A percentile compares a stretch with the other conserved stretches of the same genome.
phyloP scores from a whole-genome alignment of 139 green algal genomes.

The Edaphochlamys debaryana region DNA sequence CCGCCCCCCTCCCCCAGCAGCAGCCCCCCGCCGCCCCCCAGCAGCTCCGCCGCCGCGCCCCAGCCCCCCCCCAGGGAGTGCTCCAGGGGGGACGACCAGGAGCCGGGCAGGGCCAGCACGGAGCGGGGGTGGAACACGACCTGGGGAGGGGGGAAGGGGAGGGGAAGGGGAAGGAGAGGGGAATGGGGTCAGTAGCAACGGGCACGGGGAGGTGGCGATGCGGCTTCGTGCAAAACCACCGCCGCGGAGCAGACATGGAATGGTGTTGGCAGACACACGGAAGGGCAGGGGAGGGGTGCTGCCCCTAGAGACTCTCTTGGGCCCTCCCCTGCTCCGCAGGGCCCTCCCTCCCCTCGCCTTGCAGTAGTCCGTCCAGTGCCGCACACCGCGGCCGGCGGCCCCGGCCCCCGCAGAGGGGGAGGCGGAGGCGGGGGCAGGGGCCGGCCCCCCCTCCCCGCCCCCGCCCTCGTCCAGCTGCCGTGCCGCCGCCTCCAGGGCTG shows the following conservation, averaged over 20 bases:
- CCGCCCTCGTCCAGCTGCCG: constrained; percentile 40
- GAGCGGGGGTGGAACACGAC: constrained; percentile 55
- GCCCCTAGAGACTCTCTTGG: no score
- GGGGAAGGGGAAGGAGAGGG: not conserved
- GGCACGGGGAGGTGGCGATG: not conserved
- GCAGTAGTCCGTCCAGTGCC: constrained; percentile 81
- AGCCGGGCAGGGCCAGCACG: constrained; percentile 58
- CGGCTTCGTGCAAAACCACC: no score
- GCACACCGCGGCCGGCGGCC: not conserved
- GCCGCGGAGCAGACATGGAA: no score
- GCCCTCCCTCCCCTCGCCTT: constrained; percentile 61
- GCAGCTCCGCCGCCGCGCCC: constrained; percentile 30
- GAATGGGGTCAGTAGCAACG: not conserved
- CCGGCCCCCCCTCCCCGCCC: constrained; percentile 17
- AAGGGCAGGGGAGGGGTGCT: no score
- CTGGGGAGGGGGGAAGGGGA: not conserved
- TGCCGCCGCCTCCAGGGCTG: constrained; percentile 57
- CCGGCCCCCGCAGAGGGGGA: constrained; percentile 8
- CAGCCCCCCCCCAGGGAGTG: constrained; percentile 54
- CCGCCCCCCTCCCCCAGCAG: no score
- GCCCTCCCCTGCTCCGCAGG: no score
- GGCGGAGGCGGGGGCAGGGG: not conserved
- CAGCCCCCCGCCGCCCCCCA: constrained; percentile 24
- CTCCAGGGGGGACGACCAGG: constrained; percentile 56
- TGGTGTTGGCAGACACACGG: no score